Conservation (phyloP, 805 yeast genomes). For the Cyberlindnera misumaiensis region DNA sequence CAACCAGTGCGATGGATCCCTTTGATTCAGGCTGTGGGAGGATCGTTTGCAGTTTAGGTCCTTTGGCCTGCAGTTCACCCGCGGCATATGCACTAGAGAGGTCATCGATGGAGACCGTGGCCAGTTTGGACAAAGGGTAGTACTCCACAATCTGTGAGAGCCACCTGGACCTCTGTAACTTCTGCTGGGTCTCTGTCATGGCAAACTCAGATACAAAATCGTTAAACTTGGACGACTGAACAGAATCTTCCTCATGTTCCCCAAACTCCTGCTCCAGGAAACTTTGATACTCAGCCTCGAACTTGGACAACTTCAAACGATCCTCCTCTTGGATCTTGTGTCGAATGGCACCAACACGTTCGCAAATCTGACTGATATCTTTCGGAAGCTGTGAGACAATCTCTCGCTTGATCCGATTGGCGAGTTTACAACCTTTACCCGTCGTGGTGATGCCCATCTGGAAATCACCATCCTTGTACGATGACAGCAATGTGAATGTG, state of each 20-base stretch:
- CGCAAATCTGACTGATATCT: constrained; percentile 63
- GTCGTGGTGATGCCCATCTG: constrained; percentile 80
- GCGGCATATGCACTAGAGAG: constrained; percentile 36
- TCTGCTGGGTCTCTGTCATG: constrained; percentile 44
- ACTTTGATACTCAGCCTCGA: constrained; percentile 20
- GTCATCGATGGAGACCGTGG: constrained; percentile 52
- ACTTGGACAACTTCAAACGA: constrained; percentile 22
- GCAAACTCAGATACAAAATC: constrained; percentile 53
- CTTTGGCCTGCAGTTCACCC: not conserved
- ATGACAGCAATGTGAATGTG: constrained; percentile 70
- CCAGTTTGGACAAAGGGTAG: constrained; percentile 66
- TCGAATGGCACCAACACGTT: constrained; percentile 63
- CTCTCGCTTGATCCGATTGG: constrained; percentile 73
- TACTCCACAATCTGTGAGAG: constrained; percentile 86
- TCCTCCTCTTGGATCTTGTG: constrained; percentile 48
- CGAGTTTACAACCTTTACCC: constrained; percentile 86
- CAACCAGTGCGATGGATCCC: constrained; percentile 77
- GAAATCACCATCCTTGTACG: constrained; percentile 63
- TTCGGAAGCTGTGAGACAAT: constrained; percentile 57
- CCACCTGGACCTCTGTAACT: constrained; percentile 69
- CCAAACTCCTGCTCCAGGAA: constrained; percentile 39
- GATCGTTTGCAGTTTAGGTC: no score
- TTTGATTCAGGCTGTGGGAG: constrained; percentile 5
- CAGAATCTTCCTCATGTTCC: constrained; percentile 62
- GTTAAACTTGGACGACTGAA: constrained; percentile 54